Evolutionary conservation across 1,284 basidiomycete genomes (phyloP), one percentile per base, ranked within the genome.

Genomic region (Marasmius fiardii): DNA sequence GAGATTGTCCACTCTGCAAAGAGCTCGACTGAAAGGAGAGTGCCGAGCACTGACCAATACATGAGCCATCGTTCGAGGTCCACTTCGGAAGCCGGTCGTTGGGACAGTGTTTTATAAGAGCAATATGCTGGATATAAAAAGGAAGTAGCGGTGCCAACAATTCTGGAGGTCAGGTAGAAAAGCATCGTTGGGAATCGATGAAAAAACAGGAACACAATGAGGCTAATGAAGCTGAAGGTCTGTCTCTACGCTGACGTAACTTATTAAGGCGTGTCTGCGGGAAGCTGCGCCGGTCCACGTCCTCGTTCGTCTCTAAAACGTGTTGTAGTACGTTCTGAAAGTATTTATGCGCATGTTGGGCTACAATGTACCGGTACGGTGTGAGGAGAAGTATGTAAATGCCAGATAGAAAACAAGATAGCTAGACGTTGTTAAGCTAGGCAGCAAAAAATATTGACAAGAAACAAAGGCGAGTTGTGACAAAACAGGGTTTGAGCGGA

Each of bases 1-100:
- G 83, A 86, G 20, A 93, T 73, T n/a, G 85, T 68, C 90, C 92
- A 93, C 67, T 93, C 91, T 18, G 87, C 88, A 43, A 88, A 75
- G 62, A 86, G 86, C 67, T 93, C 92, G 18, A 88, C 72, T 4
- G 80, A 81, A 33, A 91, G 77, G 58, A 93, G 81, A 65, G 84
- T 86, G 0, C 89, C 92, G 11, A 93, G 80, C 0, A 93, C 90
- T 31, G 85, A 87, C 92, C 92, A 93, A 65, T 93, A 94, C 90
- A 92, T 93, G 51, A 93, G 75, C 91, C 92, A 93, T 72, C 88
- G 74, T 67, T 93, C 92, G 5, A 93, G 76, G 28, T 91, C 88
- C 45, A 79, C 83, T 63, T 92, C 87, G 3, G 87, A 85, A 0
- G 88, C 88, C 35, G 90, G 89, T 44, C 90, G 78, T 65, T 88